These are phyloP conservation scores for Solanum sejunctum DNA, from an alignment of 257 asterid genomes.

Conservation along the genomic window DNA sequence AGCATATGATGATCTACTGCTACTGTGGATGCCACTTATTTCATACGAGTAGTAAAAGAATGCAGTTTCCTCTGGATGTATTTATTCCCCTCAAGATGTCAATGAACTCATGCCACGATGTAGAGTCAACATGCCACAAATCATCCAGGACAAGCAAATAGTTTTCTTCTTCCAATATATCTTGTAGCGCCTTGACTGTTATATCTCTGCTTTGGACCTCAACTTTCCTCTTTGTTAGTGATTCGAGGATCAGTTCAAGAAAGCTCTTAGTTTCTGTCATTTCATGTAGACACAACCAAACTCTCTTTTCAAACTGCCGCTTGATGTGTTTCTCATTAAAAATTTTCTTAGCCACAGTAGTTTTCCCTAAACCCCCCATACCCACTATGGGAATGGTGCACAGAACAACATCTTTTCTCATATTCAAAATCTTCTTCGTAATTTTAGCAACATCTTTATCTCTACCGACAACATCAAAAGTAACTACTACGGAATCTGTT, in stretches of 20 bases:
- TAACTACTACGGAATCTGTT: background rate
- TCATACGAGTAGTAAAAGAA: constrained; percentile 11
- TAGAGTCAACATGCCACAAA: background rate
- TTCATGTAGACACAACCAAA: constrained; percentile 4
- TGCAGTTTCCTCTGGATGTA: background rate
- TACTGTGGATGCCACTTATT: background rate
- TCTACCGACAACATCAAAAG: constrained; percentile 3
- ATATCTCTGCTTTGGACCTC: background rate
- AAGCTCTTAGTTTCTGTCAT: constrained; percentile 1
- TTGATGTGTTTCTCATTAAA: background rate
- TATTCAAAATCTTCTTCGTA: background rate
- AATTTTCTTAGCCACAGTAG: background rate
- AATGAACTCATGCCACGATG: background rate
- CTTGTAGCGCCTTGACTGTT: background rate
- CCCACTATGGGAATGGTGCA: constrained; percentile 2
- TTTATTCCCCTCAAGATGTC: background rate
- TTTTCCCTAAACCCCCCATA: constrained; percentile 6
- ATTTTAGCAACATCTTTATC: background rate
- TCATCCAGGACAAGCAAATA: background rate
- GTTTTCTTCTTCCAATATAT: background rate
- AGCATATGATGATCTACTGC: background rate
- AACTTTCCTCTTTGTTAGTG: background rate
- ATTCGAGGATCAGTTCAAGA: background rate
- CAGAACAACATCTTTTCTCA: background rate
- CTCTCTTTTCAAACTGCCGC: background rate